Evolutionary conservation across 192 early-diverging fungal genomes (phyloP).

Genomic region (Coemansia biformis): DNA sequence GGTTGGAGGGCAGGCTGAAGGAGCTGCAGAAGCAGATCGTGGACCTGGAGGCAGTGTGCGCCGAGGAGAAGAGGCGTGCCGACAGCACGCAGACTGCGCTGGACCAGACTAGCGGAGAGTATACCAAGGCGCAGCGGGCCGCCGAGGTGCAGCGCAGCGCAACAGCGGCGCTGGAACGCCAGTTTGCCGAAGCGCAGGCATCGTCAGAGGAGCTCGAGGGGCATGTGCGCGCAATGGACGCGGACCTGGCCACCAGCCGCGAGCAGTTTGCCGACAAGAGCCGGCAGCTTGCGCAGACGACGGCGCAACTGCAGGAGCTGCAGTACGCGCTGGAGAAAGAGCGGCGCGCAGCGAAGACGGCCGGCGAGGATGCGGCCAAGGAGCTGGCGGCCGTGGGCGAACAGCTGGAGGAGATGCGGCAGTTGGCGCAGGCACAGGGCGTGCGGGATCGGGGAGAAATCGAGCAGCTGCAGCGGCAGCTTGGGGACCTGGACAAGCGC

Average conservation of each 20-base stretch:
- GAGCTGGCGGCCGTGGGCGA: slow-evolving; percentile 17
- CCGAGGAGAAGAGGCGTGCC: slow-evolving; percentile 6
- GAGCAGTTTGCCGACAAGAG: slow-evolving; percentile 50
- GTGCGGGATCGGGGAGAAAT: slow-evolving; percentile 11
- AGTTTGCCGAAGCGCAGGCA: slow-evolving; percentile 17
- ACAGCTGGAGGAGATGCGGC: slow-evolving; percentile 26
- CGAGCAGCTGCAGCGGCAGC: slow-evolving; percentile 14
- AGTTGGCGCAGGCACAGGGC: slow-evolving; percentile 10
- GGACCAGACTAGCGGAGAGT: slow-evolving; percentile 1
- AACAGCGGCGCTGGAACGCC: slow-evolving; percentile 15
- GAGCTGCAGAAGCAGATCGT: slow-evolving; percentile 19
- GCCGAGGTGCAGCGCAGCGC: no score
- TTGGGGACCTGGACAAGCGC: slow-evolving; percentile 26
- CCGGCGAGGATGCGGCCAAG: slow-evolving; percentile 14
- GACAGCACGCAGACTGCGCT: slow-evolving; percentile 2
- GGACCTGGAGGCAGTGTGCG: slow-evolving; percentile 1
- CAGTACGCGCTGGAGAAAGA: slow-evolving; percentile 44
- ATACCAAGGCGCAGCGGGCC: not conserved
- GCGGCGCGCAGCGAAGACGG: slow-evolving; percentile 12
- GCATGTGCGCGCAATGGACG: slow-evolving; percentile 41
- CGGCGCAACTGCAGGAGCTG: slow-evolving; percentile 36
- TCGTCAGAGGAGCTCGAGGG: slow-evolving; percentile 18
- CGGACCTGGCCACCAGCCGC: slow-evolving; percentile 45
- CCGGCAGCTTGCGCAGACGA: slow-evolving; percentile 26
- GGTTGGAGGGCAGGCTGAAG: slow-evolving; percentile 20